Conservation (phyloP, 2,329 filamentous ascomycete species). For the Colletotrichum chlorophyti region DNA sequence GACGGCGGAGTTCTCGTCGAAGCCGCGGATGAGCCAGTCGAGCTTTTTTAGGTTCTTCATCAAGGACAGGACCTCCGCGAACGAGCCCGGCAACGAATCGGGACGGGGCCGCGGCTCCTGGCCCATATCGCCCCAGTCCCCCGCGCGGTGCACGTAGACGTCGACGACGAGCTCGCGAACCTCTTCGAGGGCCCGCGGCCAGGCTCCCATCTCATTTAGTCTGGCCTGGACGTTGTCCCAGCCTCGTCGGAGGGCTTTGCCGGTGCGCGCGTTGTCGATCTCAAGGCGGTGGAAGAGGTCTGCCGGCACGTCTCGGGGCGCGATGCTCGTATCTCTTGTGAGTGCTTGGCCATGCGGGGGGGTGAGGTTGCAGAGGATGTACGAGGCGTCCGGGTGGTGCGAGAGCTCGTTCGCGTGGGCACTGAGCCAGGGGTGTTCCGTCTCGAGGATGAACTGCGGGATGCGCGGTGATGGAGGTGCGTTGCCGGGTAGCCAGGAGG, state of each 20-base stretch:
- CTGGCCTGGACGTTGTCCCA: not conserved
- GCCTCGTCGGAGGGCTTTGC: not conserved
- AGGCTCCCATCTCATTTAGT: not conserved
- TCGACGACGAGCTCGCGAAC: not conserved
- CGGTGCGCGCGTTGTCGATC: not conserved
- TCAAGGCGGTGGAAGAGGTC: not conserved
- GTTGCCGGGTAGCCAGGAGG: not conserved
- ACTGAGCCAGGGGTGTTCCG: not conserved
- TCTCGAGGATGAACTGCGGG: constrained; percentile 9
- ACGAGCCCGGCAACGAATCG: not conserved
- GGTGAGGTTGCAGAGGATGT: not conserved
- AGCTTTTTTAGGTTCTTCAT: not conserved
- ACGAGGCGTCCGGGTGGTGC: not conserved
- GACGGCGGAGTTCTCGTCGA: not conserved
- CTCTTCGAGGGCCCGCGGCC: not conserved
- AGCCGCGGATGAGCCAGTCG: not conserved
- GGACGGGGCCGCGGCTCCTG: not conserved
- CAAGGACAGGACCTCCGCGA: not conserved
- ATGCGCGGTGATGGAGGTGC: not conserved
- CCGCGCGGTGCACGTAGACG: not conserved
- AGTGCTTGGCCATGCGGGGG: too few relatives aligned
- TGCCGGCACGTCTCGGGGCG: not conserved
- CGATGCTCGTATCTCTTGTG: not conserved
- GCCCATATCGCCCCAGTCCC: not conserved
- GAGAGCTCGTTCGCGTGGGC: not conserved